Evolutionary conservation across 495 filamentous ascomycete species (phyloP), one percentile per base, ranked within the genome.

Genomic region (Gamarada debralockiae): DNA sequence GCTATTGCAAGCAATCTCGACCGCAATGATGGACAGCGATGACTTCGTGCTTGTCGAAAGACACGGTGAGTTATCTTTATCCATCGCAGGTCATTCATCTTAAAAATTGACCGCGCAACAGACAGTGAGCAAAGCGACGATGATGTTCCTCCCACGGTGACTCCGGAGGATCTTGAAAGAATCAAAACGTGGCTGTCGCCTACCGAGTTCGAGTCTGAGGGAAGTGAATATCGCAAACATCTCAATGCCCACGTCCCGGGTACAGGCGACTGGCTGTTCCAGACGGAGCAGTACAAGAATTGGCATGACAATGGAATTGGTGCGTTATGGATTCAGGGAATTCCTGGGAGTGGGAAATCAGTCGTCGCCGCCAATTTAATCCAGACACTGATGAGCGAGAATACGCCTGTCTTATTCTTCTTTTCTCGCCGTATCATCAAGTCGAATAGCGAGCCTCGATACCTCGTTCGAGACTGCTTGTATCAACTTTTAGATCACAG

Each of bases 351-450:
- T 43, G 77, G 75, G 0, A 81, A 81, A 60, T 70, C 65, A 6
- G 75, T 81, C 18, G 40, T 77, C 14, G 74, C 74, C 25, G 73
- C 75, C 3, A 56, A 37, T 3, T 43, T 76, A 14, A 61, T 69
- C 33, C 17, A 61, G 14, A 45, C 57, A 7, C 62, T 76, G 0
- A 15, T 48, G 24, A 9, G 18, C 3, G 15, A 8, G 14, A 61
- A 31, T 39, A 54, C 23, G 6, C 73, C 71, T 0, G 70, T 77
- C 2, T 58, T 80, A 0, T 79, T 61, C 55, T 79, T 82, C 63
- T 82, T 82, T 62, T 78, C 77, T 57, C 70, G 77, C 3, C 71
- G 77, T 37, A 79, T 78, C 56, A 73, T 81, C 48, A 56, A 61
- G 20, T 64, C 70, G 6, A 80, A 80, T 51, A 70, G 71, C 55